Evolutionary conservation across 805 yeast species (phyloP), one percentile per base, ranked within the genome.

Genomic region (Saturnispora diversa): DNA sequence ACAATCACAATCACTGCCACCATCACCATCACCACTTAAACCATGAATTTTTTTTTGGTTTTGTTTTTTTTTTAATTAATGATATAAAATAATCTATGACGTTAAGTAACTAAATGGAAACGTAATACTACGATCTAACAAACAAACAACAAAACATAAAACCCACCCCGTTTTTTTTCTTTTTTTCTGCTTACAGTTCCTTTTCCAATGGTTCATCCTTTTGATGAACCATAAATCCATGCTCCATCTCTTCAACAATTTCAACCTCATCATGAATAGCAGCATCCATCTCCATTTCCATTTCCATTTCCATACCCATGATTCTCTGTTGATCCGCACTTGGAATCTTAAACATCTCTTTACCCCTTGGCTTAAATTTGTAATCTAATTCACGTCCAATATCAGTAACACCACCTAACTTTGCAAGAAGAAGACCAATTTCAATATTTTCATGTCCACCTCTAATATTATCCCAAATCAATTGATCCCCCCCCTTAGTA

Each of bases 361-460:
- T 19, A 26, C 13, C 19, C 21, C 20, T 20, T n/a, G n/a, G 34
- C 15, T 21, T 20, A 19, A 26, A 40, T 20, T 40, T 28, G 24
- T 40, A 34, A 17, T 34, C 35, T 26, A 35, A 10, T 19, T 15
- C n/a, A 19, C 29, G 26, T 8, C 42, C 42, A 15, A 39, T 12
- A 15, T 20, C 11, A 3, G 40, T 15, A 6, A 38, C 39, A 17
- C 21, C 45, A 12, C 40, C 40, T 7, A 38, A 12, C 3, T n/a
- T n/a, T 34, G 71, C 82, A 79, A 87, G 70, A 56, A 80, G 84
- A 20, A 66, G 55, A 4, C 96, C 96, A 45, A 88, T 72, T 51
- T 85, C 96, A 30, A 68, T 85, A 62, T 90, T 88, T 63, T 88
- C 97, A 54, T 75, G 84, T 59, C 80, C 83, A 6, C 97, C 97